phyloP scores from a whole-genome alignment of 768 basidiomycete genomes.

The Kwoniella mangroviensis region DNA sequence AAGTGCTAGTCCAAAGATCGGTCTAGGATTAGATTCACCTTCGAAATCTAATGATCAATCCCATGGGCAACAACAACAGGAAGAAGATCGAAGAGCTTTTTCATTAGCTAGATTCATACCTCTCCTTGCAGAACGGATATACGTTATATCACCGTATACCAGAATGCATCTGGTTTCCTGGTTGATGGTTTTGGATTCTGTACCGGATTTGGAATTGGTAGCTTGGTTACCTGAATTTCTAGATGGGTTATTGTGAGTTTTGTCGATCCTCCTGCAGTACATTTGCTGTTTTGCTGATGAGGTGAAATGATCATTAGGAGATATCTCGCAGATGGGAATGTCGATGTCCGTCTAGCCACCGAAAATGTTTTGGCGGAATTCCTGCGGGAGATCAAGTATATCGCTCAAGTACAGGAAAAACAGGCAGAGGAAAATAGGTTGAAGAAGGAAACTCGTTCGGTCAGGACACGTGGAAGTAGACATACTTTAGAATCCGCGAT shows the following conservation, averaged over 20 bases:
- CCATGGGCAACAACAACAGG: constrained; percentile 43
- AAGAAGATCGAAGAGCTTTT: constrained; percentile 72
- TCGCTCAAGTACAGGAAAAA: constrained; percentile 70
- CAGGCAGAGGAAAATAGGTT: constrained; percentile 39
- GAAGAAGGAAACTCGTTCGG: constrained; percentile 25
- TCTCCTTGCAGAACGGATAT: constrained; percentile 86
- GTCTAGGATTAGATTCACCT: constrained; percentile 10
- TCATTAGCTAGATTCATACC: constrained; percentile 94
- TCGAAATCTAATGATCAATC: constrained; percentile 58
- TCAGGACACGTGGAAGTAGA: constrained; percentile 58
- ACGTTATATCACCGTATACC: constrained; percentile 93
- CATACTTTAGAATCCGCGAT: constrained; percentile 47
- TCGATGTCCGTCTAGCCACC: constrained; percentile 88
- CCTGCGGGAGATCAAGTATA: constrained; percentile 84
- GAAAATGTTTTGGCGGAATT: constrained; percentile 88
- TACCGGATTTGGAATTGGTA: constrained; percentile 93
- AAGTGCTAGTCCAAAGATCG: constrained; percentile 41
- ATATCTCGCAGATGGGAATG: constrained; percentile 92
- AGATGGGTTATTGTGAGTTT: constrained; percentile 79
- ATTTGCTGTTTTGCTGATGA: too few species aligned
- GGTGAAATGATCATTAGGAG: constrained; percentile 63
- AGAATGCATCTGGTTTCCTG: constrained; percentile 95
- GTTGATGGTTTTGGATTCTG: constrained; percentile 93
- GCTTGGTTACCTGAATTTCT: constrained; percentile 93
- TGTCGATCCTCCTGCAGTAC: too few species aligned